A percentile compares a stretch with the other conserved stretches of the same genome.
These are phyloP conservation scores for Helenozyma rhizophorensis DNA, from an alignment of 805 yeast genomes.

Conservation along the genomic window DNA sequence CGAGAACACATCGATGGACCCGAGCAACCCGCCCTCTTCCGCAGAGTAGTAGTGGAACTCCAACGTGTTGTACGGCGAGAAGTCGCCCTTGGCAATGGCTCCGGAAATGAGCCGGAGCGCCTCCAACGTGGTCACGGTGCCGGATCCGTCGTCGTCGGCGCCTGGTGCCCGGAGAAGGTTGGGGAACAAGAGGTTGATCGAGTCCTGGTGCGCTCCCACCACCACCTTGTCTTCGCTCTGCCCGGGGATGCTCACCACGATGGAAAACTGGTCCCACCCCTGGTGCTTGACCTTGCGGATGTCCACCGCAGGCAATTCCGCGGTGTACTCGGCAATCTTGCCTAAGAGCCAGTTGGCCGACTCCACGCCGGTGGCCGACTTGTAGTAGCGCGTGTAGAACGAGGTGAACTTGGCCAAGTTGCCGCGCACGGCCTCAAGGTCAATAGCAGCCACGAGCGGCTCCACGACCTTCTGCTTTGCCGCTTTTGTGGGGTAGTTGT, in stretches of 20 bases:
- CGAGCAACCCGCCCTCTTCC: constrained; percentile 88
- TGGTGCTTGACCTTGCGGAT: constrained; percentile 52
- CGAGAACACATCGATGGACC: constrained; percentile 74
- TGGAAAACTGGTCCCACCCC: constrained; percentile 74
- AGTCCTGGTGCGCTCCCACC: constrained; percentile 88
- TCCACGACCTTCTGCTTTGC: constrained; percentile 35
- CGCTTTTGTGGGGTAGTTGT: constrained; percentile 50
- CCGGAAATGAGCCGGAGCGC: constrained; percentile 60
- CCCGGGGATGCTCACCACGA: constrained; percentile 64
- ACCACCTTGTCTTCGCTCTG: constrained; percentile 49
- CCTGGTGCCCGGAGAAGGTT: constrained; percentile 75
- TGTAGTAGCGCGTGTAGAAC: constrained; percentile 74
- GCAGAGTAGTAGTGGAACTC: constrained; percentile 96
- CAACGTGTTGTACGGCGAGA: constrained; percentile 63
- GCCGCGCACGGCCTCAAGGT: constrained; percentile 42
- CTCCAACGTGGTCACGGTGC: constrained; percentile 75
- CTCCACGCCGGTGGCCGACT: constrained; percentile 63
- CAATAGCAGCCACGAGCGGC: constrained; percentile 40
- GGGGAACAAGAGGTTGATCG: constrained; percentile 72
- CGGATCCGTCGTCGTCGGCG: constrained; percentile 93
- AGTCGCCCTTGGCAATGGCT: constrained; percentile 27
- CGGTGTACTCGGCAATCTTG: constrained; percentile 39
- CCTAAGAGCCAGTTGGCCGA: constrained; percentile 67
- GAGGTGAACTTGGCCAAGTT: constrained; percentile 61
- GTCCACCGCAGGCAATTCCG: constrained; percentile 15